Base-by-base conservation (phyloP, 441 rosid species). In the Eruca vesicaria region DNA sequence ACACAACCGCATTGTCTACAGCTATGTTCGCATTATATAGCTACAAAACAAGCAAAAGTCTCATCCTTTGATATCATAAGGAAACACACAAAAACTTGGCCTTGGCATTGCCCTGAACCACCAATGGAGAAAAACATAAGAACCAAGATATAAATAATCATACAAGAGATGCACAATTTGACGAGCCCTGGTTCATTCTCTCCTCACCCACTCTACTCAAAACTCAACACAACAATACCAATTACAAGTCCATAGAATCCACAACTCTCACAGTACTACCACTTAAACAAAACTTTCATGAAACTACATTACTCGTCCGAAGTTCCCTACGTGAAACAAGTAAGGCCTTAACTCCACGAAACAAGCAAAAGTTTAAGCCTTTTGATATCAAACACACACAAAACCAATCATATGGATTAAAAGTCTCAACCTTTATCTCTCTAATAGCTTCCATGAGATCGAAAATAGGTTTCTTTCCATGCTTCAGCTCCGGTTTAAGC, bases 31-130 rank as follows among this genome's bases (percentile, higher is more conserved):
- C n/a, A n/a, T n/a, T n/a, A n/a, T n/a, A n/a, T n/a, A n/a, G n/a
- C n/a, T n/a, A n/a, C n/a, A n/a, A n/a, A n/a, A 88, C 99, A 73
- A 93, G 98, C 99, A 77, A 93, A 48, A 72, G 97, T 96, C 82
- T 96, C 98, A 73, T 90, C 92, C n/a, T n/a, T n/a, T n/a, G n/a
- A n/a, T n/a, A n/a, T n/a, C n/a, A n/a, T n/a, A n/a, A n/a, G n/a
- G n/a, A n/a, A n/a, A n/a, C n/a, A n/a, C n/a, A n/a, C n/a, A n/a
- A n/a, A 64, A 96, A 96, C 2, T 83, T 87, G 1, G 84, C 85
- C 72, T 82, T 89, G 32, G 93, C 91, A 83, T 81, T 88, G 55
- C 84, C 90, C 99, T 96, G 88, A 68, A 81, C 68, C 78, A 80
- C 71, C 56, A 64, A 64, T 43, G 55, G 72, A 80, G n/a, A n/a